Evolutionary conservation across 805 yeast species (phyloP), one percentile per base, ranked within the genome.

Genomic region (Wickerhamomyces alni): DNA sequence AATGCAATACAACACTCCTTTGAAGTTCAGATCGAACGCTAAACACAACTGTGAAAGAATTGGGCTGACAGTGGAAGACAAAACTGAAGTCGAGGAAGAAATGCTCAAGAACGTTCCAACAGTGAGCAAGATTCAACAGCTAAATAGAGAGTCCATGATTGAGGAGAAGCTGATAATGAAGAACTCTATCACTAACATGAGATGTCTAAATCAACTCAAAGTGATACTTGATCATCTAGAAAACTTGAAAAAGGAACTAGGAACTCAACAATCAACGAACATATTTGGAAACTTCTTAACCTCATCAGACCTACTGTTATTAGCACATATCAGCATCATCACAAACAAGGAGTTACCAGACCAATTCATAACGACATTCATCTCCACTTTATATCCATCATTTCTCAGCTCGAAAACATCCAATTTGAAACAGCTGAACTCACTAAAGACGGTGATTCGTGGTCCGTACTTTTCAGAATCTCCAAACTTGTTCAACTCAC

Each of bases 1-100:
- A 9, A 70, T 81, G 74, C 85, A 82, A 72, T 82, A 82, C 54
- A 75, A 74, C 44, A 77, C 81, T 17, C 88, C 89, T 1, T 46
- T 76, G 29, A 63, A 60, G 31, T 65, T 67, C 41, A 68, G 67
- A 48, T 35, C 51, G 0, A 38, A 41, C 5, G 70, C 70, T 1
- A 36, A 54, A 26, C 46, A 49, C 25, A 43, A 52, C 4, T 66
- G 71, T 46, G 41, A 49, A 12, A 44, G 50, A 11, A 42, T 53
- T 15, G 72, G 72, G 1, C 45, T 67, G 18, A 51, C 58, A 1
- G 52, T 46, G 6, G 67, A 60, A 36, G 60, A 51, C 32, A 54
- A 51, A n/a, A 42, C 49, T 8, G 51, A 54, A 17, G 44, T 53
- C 28, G 58, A 50, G 16, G 57, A 54, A 35, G 64, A 61, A 15